Percentiles rank a stretch among this genome's conserved stretches.
These are phyloP conservation scores for Collybia sp. DNA, from an alignment of 768 basidiomycete species.

Conservation along the genomic window DNA sequence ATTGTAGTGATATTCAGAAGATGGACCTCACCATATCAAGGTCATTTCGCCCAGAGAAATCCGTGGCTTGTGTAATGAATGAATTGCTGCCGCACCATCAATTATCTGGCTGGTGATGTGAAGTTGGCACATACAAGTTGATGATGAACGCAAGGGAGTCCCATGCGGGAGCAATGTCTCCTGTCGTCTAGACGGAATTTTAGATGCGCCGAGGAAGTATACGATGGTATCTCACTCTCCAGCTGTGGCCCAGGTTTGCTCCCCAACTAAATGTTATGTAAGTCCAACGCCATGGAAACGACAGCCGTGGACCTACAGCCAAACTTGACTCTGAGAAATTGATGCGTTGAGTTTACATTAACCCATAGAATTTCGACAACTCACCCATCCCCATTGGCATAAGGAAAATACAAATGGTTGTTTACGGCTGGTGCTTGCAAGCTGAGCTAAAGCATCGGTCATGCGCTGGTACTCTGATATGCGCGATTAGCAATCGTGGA, in stretches of 20 bases:
- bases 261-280: constrained; percentile 36
- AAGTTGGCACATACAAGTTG: constrained; percentile 38
- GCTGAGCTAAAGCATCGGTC: constrained; percentile 50
- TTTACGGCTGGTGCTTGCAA: constrained; percentile 39
- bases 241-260: constrained; percentile 55
- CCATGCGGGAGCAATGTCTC: constrained; percentile 50
- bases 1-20: background rate
- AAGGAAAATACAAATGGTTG: constrained; percentile 53
- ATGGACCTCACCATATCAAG: constrained; percentile 46
- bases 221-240: constrained; percentile 43
- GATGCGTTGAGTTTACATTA: background rate
- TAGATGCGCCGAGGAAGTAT: background rate
- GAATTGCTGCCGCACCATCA: constrained; percentile 43
- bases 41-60: constrained; percentile 66
- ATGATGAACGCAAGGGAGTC: constrained; percentile 51
- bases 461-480: constrained; percentile 26
- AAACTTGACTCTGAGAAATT: constrained; percentile 43
- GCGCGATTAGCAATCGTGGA: background rate
- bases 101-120: background rate
- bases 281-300: background rate
- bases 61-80: constrained; percentile 57
- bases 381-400: constrained; percentile 64
- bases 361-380: constrained; percentile 8
- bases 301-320: constrained; percentile 29
- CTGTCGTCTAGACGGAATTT: constrained; percentile 37